Evolutionary conservation across 495 filamentous ascomycete genomes (phyloP).

Genomic region (Penicillium parvum): DNA sequence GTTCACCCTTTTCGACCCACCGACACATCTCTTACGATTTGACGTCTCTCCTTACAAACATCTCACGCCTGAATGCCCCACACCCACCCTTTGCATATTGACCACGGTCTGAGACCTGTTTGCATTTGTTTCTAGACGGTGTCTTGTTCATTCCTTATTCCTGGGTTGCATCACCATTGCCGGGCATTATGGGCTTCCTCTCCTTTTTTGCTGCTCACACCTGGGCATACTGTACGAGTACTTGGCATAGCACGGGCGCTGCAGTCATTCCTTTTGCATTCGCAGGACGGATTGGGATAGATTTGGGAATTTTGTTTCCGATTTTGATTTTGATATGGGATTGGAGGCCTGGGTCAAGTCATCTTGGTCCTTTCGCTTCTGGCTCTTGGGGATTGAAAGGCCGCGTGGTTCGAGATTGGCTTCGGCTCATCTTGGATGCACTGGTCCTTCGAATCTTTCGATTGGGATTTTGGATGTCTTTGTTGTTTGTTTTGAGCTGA

Average conservation of each 20-base stretch:
- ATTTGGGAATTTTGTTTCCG: conserved; percentile 18
- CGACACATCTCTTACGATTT: conserved; percentile 33
- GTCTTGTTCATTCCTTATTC: conserved; percentile 38
- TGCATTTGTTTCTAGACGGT: conserved; percentile 35
- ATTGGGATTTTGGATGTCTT: conserved; percentile 13
- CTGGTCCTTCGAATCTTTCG: conserved; percentile 8
- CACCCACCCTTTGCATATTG: conserved; percentile 18
- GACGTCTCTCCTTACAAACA: conserved; percentile 41
- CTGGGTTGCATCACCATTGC: conserved; percentile 29
- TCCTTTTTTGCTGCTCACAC: conserved; percentile 30
- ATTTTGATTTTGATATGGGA: conserved; percentile 11
- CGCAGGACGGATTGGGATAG: conserved; percentile 35
- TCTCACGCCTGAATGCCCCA: conserved; percentile 37
- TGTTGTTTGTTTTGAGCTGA: conserved; percentile 19
- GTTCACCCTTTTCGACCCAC: conserved; percentile 5
- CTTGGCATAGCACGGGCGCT: conserved; percentile 42
- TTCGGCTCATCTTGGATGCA: not conserved
- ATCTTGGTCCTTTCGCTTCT: conserved; percentile 1
- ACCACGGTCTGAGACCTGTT: conserved; percentile 13
- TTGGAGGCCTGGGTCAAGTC: conserved; percentile 16
- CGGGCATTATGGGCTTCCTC: conserved; percentile 38
- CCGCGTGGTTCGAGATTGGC: not conserved
- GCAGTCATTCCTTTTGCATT: conserved; percentile 45
- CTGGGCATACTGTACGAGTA: conserved; percentile 39
- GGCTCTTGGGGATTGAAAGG: conserved; percentile 4